Base-by-base conservation (phyloP, 2,329 filamentous ascomycete genomes). In the Phialophora macrospora region DNA sequence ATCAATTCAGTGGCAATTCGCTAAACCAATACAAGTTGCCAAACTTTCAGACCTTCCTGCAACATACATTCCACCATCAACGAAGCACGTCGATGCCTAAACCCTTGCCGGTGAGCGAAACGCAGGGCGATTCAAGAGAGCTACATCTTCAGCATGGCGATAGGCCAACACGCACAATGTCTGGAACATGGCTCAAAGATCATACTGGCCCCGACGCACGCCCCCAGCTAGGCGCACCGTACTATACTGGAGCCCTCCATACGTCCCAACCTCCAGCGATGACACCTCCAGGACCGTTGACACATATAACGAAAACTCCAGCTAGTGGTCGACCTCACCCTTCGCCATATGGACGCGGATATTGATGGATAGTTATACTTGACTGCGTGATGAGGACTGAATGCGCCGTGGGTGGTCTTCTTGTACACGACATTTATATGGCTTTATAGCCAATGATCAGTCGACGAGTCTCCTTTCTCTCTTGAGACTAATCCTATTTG, bases 31-130 rank as follows among this genome's bases (percentile, higher is more conserved):
- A 56, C 28, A 65, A 59, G 14, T 48, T 69, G 17, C 67, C 67
- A 12, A 65, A 56, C 51, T 69, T 69, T 56, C 51, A 69, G 12
- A 62, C 62, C 34, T 69, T 69, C 62, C 28, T 69, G 4, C 65
- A 63, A 38, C 60, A 63, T 17, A 69, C 65, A 2, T 67, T 66
- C 41, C 65, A 67, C 49, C 65, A 58, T 24, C 48, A 51, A 51
- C 46, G 67, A 41, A 67, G 65, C 30, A 55, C 46, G 5, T 69
- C 67, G 60, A 59, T 62, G 56, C 65, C 67, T 17, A 58, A 56
- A 9, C 44, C 62, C 3, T 17, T 49, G n/a, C 8, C 38, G 12
- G 17, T 17, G 34, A 34, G 20, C 17, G 61, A 44, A 26, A 38
- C 14, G 5, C n/a, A 20, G 6, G n/a, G 32, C 38, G 58, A 12